Base-by-base conservation (phyloP, 169 alveolate species). In the Cryptosporidium muris region DNA sequence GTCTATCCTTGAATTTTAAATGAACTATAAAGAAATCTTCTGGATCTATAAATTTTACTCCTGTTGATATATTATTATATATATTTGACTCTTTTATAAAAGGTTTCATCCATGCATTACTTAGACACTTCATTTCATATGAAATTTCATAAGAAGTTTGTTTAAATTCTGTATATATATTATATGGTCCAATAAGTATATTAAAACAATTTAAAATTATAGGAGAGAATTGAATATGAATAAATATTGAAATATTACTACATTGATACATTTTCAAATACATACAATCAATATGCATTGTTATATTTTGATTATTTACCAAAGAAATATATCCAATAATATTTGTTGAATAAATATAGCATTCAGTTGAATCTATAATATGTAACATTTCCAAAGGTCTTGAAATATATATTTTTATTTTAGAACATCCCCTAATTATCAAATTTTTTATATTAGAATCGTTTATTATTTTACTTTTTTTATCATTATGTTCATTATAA, bases 181-280 rank as follows among this genome's bases (percentile, higher is more conserved):
- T 67, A 51, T 51, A 67, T n/a, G 82, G 82, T n/a, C 82, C 82
- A 3, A 67, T 5, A 16, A 12, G 11, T 38, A 67, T 54, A 14
- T 54, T 47, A 40, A 52, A 40, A 14, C 66, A 67, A 16, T 38
- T 54, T 37, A 8, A 52, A 36, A 67, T 58, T 9, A 54, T 12
- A n/a, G 82, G 82, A 9, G 82, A 53, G 34, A 67, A 67, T 52
- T 67, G 82, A 40, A 65, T 52, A 36, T 67, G 82, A 11, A 67
- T 37, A 25, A 67, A 67, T 14, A 67, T 51, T 38, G 34, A 37
- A 25, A 51, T 16, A 43, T 43, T 52, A 5, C 14, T 36, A 42
- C 82, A 67, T 6, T 14, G 9, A 8, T 7, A 16, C 7, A 67
- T 8, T 4, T 40, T 34, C 12, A 51, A 42, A 7, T 45, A 67